These are phyloP conservation scores for Mrakiaceae sp. DNA, from an alignment of 1,284 basidiomycete species.

Conservation along the genomic window DNA sequence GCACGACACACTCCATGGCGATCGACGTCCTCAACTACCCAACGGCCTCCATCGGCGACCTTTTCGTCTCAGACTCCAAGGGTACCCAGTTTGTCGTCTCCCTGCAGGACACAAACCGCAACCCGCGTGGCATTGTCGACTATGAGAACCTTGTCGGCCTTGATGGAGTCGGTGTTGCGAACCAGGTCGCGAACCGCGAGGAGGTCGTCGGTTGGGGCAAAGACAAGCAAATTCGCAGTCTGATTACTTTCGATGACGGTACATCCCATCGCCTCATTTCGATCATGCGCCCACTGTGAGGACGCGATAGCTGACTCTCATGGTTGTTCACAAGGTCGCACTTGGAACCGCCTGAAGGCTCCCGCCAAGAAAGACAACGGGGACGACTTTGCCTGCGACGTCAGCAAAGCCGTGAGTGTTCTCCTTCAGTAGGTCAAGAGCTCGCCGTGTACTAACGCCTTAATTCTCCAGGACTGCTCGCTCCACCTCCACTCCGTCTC, in stretches of 20 bases:
- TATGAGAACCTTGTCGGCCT: slow-evolving; percentile 84
- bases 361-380: slow-evolving; percentile 54
- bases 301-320: neutral
- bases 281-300: too few species aligned
- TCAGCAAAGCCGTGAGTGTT: slow-evolving; percentile 38
- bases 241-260: slow-evolving; percentile 90
- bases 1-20: slow-evolving; percentile 79
- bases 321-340: slow-evolving; percentile 42
- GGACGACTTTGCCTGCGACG: slow-evolving; percentile 50
- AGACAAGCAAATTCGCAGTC: slow-evolving; percentile 56
- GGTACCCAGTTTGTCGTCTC: slow-evolving; percentile 92
- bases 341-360: slow-evolving; percentile 60
- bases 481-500: slow-evolving; percentile 89
- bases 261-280: slow-evolving; percentile 18
- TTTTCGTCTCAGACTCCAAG: slow-evolving; percentile 89
- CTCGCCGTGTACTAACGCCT: too few species aligned
- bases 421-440: neutral
- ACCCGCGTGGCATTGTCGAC: slow-evolving; percentile 77
- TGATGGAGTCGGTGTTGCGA: slow-evolving; percentile 88
- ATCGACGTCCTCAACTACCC: slow-evolving; percentile 83
- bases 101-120: slow-evolving; percentile 80
- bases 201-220: slow-evolving; percentile 59
- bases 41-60: slow-evolving; percentile 61
- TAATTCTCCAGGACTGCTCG: slow-evolving; percentile 47
- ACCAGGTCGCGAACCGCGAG: slow-evolving; percentile 68